Evolutionary conservation across 2,329 filamentous ascomycete species (phyloP), one percentile per base, ranked within the genome.

Genomic region (Fusarium avenaceum): DNA sequence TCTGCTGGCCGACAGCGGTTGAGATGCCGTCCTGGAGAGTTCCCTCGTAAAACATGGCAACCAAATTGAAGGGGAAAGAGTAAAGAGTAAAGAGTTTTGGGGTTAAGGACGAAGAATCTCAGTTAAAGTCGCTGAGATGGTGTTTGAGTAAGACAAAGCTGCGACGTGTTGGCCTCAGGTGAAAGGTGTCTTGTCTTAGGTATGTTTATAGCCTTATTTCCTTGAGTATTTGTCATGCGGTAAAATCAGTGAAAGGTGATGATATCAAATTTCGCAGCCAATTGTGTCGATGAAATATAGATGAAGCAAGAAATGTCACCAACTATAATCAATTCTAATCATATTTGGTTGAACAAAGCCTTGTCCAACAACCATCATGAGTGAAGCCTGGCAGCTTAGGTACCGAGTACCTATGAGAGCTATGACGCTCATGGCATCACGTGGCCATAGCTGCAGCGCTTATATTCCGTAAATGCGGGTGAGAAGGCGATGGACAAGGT

Each of bases 21-120:
- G 87, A 85, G 72, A 97, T 96, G 60, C 93, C 94, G 73, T 91
- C 90, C 73, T 96, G 92, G 20, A 97, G 80, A 63, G 88, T 89
- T 19, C 94, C 94, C 63, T 89, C 75, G 77, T 94, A 94, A 80
- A 97, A 97, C 90, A 97, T 94, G 42, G 17, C 40, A 62, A 39
- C 7, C 7, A 28, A 11, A 14, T 20, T 14, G 4, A 8, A 19
- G 15, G 20, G 14, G 7, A 6, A 6, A 11, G 2, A 22, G 6
- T 15, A 6, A 6, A 11, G 2, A 22, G 6, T 15, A n/a, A 15
- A 42, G 8, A 6, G 8, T 7, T n/a, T 7, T 20, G 9, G 9
- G 6, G 40, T 24, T 0, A n/a, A 20, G 15, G 19, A 45, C 17
- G 32, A 14, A 17, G 9, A 55, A 6, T 22, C 20, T 39, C 17